phyloP scores from a whole-genome alignment of 768 basidiomycete species.

The Amyloporia xantha region DNA sequence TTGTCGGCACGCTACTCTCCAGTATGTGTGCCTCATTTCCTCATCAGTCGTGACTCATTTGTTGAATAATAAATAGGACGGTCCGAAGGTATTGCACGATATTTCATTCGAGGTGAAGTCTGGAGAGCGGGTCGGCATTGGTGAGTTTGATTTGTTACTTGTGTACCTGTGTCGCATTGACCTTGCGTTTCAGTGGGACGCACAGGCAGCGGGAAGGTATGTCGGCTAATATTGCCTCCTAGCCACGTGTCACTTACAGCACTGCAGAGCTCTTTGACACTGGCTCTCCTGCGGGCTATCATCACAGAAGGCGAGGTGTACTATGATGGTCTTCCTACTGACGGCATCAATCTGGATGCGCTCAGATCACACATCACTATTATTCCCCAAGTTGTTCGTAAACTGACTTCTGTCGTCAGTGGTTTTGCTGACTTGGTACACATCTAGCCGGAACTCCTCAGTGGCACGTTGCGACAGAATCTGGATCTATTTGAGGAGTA shows the following conservation, averaged over 20 bases:
- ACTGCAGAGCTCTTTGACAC: constrained; percentile 41
- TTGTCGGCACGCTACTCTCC: constrained; percentile 40
- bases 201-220: constrained; percentile 50
- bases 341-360: constrained; percentile 38
- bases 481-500: constrained; percentile 53
- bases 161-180: not conserved
- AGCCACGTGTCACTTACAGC: not conserved
- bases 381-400: constrained; percentile 32
- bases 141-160: constrained; percentile 3
- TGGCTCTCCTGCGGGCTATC: constrained; percentile 45
- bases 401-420: constrained; percentile 8
- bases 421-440: constrained; percentile 8
- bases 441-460: constrained; percentile 41
- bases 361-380: constrained; percentile 41
- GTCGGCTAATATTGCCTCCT: not conserved
- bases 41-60: constrained; percentile 1
- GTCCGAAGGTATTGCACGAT: constrained; percentile 48
- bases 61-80: too few species aligned
- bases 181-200: constrained; percentile 32
- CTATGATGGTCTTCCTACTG: constrained; percentile 37
- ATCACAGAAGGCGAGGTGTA: constrained; percentile 38
- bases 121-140: constrained; percentile 54
- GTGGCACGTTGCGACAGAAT: constrained; percentile 50
- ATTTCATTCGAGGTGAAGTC: constrained; percentile 45
- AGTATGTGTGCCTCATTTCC: constrained; percentile 9